phyloP scores from a whole-genome alignment of 2,329 filamentous ascomycete species.

The Diaporthe nobilis region DNA sequence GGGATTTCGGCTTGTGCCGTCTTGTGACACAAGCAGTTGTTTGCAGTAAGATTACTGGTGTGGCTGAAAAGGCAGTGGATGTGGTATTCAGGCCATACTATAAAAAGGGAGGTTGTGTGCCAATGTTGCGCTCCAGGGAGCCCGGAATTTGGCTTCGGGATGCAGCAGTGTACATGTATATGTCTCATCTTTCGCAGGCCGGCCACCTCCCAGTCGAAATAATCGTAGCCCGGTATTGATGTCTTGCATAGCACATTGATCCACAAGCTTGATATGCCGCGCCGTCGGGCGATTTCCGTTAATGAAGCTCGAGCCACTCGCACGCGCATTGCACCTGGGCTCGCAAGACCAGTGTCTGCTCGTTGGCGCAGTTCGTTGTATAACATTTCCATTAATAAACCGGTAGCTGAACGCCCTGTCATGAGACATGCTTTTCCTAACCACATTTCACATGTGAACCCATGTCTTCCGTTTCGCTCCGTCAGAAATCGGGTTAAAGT shows the following conservation, averaged over 20 bases:
- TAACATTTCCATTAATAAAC: slow-evolving; percentile 33
- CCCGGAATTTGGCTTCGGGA: not conserved
- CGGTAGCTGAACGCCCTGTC: slow-evolving; percentile 33
- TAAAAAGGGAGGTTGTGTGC: not conserved
- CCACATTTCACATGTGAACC: slow-evolving; percentile 14
- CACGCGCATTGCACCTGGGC: not conserved
- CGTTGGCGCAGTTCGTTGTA: not conserved
- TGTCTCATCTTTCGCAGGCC: not conserved
- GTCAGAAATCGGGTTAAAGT: slow-evolving; percentile 15
- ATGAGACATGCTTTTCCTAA: slow-evolving; percentile 36
- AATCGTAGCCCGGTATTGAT: not conserved
- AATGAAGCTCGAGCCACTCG: not conserved
- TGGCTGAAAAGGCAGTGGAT: not conserved
- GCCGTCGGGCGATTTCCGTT: not conserved
- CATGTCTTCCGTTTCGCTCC: slow-evolving; percentile 35
- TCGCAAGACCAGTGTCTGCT: not conserved
- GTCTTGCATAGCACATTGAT: not conserved
- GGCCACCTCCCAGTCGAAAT: not conserved
- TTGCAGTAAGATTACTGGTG: not conserved
- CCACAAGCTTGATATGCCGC: not conserved
- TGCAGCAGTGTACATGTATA: not conserved
- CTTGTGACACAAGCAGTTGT: slow-evolving; percentile 3
- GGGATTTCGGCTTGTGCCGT: slow-evolving; percentile 8
- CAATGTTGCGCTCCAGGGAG: not conserved
- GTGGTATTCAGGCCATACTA: slow-evolving; percentile 1